phyloP scores from a whole-genome alignment of 345 rosid species.

The Trapa bicornis region DNA sequence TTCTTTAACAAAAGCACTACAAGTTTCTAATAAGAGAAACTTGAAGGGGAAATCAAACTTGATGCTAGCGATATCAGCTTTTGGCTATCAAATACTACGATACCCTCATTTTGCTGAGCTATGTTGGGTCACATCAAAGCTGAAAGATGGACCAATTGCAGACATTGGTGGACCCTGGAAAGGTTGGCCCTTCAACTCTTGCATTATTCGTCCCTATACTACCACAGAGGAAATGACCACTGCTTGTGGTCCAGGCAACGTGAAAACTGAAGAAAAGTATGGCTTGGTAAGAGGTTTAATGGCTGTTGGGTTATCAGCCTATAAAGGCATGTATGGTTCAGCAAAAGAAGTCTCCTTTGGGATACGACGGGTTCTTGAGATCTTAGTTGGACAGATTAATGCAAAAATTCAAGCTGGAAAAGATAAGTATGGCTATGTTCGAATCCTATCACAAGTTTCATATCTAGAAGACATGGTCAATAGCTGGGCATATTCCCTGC shows the following conservation, averaged over 20 bases:
- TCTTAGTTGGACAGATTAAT: slow-evolving; percentile 60
- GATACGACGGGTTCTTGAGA: slow-evolving; percentile 83
- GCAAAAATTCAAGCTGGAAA: slow-evolving; percentile 71
- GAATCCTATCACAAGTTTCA: slow-evolving; percentile 84
- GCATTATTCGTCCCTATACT: slow-evolving; percentile 57
- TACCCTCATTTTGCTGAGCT: slow-evolving; percentile 97
- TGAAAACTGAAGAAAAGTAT: slow-evolving; percentile 47
- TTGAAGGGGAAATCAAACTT: slow-evolving; percentile 63
- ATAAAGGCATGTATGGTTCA: slow-evolving; percentile 62
- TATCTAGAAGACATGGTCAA: slow-evolving; percentile 84
- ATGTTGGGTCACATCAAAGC: slow-evolving; percentile 91
- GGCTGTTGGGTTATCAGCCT: slow-evolving; percentile 81
- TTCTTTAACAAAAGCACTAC: slow-evolving; percentile 23
- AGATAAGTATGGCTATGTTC: slow-evolving; percentile 57
- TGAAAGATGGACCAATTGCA: slow-evolving; percentile 80
- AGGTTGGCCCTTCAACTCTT: slow-evolving; percentile 95
- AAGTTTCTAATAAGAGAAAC: slow-evolving; percentile 31
- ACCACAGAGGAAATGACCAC: slow-evolving; percentile 29
- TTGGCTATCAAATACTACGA: slow-evolving; percentile 78
- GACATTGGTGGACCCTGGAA: slow-evolving; percentile 78
- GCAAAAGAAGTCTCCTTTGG: slow-evolving; percentile 66
- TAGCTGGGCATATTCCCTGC: slow-evolving; percentile 75
- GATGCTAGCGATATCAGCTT: slow-evolving; percentile 53
- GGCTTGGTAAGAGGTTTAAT: slow-evolving; percentile 68
- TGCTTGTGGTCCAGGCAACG: slow-evolving; percentile 34